Evolutionary conservation across 2,329 filamentous ascomycete species (phyloP), one percentile per base, ranked within the genome.

Genomic region (Dactylellina leptospora): DNA sequence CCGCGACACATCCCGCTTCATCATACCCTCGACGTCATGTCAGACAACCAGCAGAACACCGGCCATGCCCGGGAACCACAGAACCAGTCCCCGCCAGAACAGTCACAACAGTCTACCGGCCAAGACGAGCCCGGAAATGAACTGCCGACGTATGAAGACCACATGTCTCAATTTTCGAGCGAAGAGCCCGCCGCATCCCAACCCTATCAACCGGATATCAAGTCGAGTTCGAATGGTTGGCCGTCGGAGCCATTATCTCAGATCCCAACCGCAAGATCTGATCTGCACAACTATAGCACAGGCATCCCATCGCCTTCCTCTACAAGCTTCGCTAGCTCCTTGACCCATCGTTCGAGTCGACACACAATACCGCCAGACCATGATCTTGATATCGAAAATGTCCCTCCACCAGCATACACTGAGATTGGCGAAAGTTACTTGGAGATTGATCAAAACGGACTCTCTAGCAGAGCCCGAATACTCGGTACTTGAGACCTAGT

Each of bases 381-480:
- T 23, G 74, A 74, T 47, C 48, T 55, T 54, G 38, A 74, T 11
- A 74, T 76, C 18, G 76, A 77, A 40, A 75, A 78, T 16, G 73
- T 78, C 4, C 80, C 80, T 6, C 79, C 79, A 13, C 80, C 80
- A 20, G 78, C 79, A 4, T 82, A 81, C 64, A 80, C 80, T 36
- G 79, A 80, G 11, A 36, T 72, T 36, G 68, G 68, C 9, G 51
- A 60, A 1, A 75, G 78, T 16, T 79, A 79, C 59, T 79, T 82
- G 25, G 74, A 78, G 30, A 78, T 80, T 72, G 77, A 79, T 28
- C 78, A 81, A 50, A 74, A 78, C 61, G 80, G 79, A 8, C 77
- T 81, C 54, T 78, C 79, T 53, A 81, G 80, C 47, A 78, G 80
- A 48, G 80, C 80, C 76, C 74, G 45, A 23, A 77, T 81, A 16